Evolutionary conservation across 768 basidiomycete species (phyloP).

Genomic region (Inosperma sp.): DNA sequence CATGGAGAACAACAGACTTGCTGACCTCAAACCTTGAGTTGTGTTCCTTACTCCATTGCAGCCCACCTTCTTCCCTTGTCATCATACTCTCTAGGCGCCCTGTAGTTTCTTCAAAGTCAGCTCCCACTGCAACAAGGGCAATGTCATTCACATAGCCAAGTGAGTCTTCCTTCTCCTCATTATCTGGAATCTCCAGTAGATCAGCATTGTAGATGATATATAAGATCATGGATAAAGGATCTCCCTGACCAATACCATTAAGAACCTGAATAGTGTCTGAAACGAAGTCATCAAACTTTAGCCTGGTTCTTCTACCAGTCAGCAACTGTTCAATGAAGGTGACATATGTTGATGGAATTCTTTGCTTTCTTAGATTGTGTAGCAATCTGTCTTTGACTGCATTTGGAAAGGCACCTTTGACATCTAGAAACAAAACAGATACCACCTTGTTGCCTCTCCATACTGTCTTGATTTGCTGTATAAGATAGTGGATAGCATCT

Average conservation of each 20-base stretch:
- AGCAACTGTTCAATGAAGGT: slow-evolving; percentile 13
- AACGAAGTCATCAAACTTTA: slow-evolving; percentile 19
- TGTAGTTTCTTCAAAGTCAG: slow-evolving; percentile 17
- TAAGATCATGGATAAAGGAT: slow-evolving; percentile 22
- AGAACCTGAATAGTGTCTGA: slow-evolving; percentile 18
- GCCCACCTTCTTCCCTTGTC: slow-evolving; percentile 14
- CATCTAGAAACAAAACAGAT: slow-evolving; percentile 37
- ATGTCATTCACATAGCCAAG: slow-evolving; percentile 33
- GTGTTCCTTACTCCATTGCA: slow-evolving; percentile 21
- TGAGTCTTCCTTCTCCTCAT: too few relatives aligned
- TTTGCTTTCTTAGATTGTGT: slow-evolving; percentile 27
- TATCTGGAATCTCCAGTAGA: too few relatives aligned
- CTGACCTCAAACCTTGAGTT: slow-evolving; percentile 25
- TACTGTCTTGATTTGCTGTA: slow-evolving; percentile 32
- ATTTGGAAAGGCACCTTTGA: slow-evolving; percentile 43
- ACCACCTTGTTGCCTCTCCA: slow-evolving; percentile 34
- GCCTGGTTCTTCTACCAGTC: slow-evolving; percentile 16
- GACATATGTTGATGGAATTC: slow-evolving; percentile 25
- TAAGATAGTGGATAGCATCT: slow-evolving; percentile 31
- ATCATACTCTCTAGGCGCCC: slow-evolving; percentile 22
- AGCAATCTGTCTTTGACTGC: slow-evolving; percentile 27
- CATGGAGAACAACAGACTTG: not conserved
- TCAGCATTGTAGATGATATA: slow-evolving; percentile 29
- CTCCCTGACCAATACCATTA: slow-evolving; percentile 26
- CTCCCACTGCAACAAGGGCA: slow-evolving; percentile 19